Evolutionary conservation across 2,329 filamentous ascomycete species (phyloP), one percentile per base, ranked within the genome.

Genomic region (Helotiales sp.): DNA sequence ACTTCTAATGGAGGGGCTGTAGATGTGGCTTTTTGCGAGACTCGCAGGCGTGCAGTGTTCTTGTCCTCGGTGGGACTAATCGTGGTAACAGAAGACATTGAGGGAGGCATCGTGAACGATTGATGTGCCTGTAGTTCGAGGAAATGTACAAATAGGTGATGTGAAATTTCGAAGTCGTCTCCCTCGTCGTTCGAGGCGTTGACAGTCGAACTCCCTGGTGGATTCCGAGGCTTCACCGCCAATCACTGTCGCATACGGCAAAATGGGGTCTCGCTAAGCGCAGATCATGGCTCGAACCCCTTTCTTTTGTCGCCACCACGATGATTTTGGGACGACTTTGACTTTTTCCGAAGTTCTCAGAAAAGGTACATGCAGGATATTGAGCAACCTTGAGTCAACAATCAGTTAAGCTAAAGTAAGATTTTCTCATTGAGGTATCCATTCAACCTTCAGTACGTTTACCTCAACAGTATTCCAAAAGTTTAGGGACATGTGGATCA

Each of bases 71-170:
- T 38, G n/a, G 52, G 30, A 29, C 33, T 31, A n/a, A 60, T 63
- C 12, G 63, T 66, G 17, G 62, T 65, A 25, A 64, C 42, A 2
- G 62, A 63, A 24, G 66, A 64, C 30, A 55, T 62, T 17, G 66
- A 58, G 46, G 58, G 61, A 54, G 64, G 55, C 66, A 66, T 66
- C 22, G 36, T 62, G 55, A 54, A 44, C 12, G 49, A 57, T 54
- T 52, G 48, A 53, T 55, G 42, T 62, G 54, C 55, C 42, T 54
- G 31, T 27, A 36, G 27, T 49, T 58, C 52, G 50, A 27, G 17
- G 40, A 24, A 38, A 54, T 24, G 27, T 52, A 17, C 33, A 42
- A 36, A 25, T 27, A 30, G 29, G 48, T 27, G 36, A 24, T 7
- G 53, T 50, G 13, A 10, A 17, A 5, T 10, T 25, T 40, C 25